phyloP scores from a whole-genome alignment of 1,139 yeast genomes.

The Hanseniaspora sp. region DNA sequence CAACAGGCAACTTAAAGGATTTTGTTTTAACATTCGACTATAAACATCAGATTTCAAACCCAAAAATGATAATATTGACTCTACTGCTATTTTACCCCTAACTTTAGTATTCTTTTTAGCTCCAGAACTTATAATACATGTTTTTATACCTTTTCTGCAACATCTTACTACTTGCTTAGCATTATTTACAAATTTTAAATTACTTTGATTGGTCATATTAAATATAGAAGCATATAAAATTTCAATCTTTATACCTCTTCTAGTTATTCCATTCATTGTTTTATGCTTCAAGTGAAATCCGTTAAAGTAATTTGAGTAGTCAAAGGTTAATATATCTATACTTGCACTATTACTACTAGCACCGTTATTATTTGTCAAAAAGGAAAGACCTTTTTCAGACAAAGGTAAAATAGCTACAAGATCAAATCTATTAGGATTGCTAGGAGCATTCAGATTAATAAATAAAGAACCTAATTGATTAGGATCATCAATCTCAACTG shows the following conservation, averaged over 20 bases:
- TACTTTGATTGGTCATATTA: slow-evolving; percentile 22
- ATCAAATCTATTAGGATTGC: slow-evolving; percentile 55
- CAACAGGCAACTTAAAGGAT: slow-evolving; percentile 53
- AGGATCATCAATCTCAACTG: slow-evolving; percentile 66
- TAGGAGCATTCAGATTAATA: slow-evolving; percentile 37
- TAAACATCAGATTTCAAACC: slow-evolving; percentile 36
- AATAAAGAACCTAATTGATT: slow-evolving; percentile 34
- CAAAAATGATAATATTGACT: slow-evolving; percentile 47
- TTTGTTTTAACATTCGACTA: slow-evolving; percentile 40
- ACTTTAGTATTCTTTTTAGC: slow-evolving; percentile 48
- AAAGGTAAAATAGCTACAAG: slow-evolving; percentile 70
- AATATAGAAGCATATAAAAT: slow-evolving; percentile 48
- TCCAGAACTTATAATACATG: slow-evolving; percentile 63
- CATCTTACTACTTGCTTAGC: slow-evolving; percentile 59
- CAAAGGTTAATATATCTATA: slow-evolving; percentile 67
- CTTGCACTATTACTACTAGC: slow-evolving; percentile 19
- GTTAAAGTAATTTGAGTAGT: slow-evolving; percentile 36
- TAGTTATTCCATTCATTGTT: slow-evolving; percentile 35
- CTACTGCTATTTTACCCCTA: slow-evolving; percentile 56
- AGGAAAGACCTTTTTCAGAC: slow-evolving; percentile 66
- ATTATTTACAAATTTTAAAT: slow-evolving; percentile 50
- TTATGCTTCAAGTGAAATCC: slow-evolving; percentile 58
- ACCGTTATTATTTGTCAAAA: slow-evolving; percentile 60
- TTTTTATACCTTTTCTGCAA: slow-evolving; percentile 16
- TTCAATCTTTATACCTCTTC: slow-evolving; percentile 71